A percentile compares a stretch with the other conserved stretches of the same genome.
Evolutionary conservation across 2,329 filamentous ascomycete species (phyloP).

Genomic region (Exophiala dermatitidis): DNA sequence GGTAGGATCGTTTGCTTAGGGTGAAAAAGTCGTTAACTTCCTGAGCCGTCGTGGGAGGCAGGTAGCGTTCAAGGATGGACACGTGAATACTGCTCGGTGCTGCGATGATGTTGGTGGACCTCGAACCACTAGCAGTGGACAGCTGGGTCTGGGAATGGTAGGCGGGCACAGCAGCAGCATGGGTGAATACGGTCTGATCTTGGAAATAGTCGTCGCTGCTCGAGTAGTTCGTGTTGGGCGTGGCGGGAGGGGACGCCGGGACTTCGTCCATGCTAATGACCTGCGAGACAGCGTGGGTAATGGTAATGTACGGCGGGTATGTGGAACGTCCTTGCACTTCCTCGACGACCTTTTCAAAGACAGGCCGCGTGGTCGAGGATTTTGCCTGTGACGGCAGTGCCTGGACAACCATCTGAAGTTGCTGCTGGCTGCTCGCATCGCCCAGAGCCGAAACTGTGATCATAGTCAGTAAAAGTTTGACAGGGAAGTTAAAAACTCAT

Average conservation of each 20-base stretch:
- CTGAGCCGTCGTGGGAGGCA: constrained; percentile 53
- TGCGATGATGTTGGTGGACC: constrained; percentile 51
- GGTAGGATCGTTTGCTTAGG: constrained; percentile 47
- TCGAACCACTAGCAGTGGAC: constrained; percentile 34
- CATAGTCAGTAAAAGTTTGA: constrained; percentile 7
- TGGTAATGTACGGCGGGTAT: constrained; percentile 53
- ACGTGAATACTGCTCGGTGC: constrained; percentile 54
- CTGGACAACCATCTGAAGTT: constrained; percentile 53
- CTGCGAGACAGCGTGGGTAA: constrained; percentile 56
- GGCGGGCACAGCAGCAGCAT: constrained; percentile 52
- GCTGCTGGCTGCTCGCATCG: constrained; percentile 29
- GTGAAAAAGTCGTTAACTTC: constrained; percentile 56
- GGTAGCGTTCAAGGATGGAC: constrained; percentile 57
- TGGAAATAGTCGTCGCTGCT: constrained; percentile 54
- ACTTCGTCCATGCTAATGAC: constrained; percentile 54
- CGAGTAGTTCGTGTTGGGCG: constrained; percentile 43
- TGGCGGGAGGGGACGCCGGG: constrained; percentile 56
- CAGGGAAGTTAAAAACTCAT: not conserved
- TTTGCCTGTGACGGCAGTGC: constrained; percentile 47
- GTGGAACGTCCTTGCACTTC: constrained; percentile 47
- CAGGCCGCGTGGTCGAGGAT: constrained; percentile 32
- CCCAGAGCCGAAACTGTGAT: constrained; percentile 9
- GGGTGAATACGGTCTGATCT: constrained; percentile 50
- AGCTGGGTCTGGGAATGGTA: constrained; percentile 50
- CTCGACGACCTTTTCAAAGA: constrained; percentile 50